Base-by-base conservation (phyloP, 257 asterid genomes). In the Salvia splendens region DNA sequence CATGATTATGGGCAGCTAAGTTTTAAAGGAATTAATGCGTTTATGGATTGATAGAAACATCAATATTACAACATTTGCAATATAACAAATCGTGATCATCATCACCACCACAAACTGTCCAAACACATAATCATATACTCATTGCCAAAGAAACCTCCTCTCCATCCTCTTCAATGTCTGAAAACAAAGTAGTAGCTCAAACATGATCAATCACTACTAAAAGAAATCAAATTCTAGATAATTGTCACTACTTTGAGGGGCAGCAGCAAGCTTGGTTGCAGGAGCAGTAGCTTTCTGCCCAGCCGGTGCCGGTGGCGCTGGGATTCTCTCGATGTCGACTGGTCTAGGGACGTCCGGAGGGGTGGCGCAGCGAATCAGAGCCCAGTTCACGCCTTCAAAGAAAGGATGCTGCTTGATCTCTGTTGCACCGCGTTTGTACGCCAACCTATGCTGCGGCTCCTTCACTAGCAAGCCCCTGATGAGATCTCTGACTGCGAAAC, bases 221-320 rank as follows among this genome's bases (percentile, higher is more conserved):
- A 88, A 88, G 90, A 88, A 88, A 80, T 88, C 95, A 51, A 88
- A 88, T 67, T 88, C 95, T 75, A 88, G 81, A 82, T 86, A 88
- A 73, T 76, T 86, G 64, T 85, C 87, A 17, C 80, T 72, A 43
- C 69, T 74, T 58, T 83, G 78, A 42, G 78, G 84, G 11, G 45
- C 45, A 71, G 75, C 73, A 46, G 78, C 57, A 0, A 77, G 76
- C 16, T 66, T 51, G n/a, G 84, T 68, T 10, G 77, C 76, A 36
- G 84, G 77, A 14, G 78, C 88, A 61, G 62, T 78, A 61, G 62
- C 80, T 55, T 84, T 86, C 60, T 71, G 48, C 10, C 78, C 73
- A 12, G 76, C 40, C 3, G 87, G 41, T 5, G 80, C 70, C 24
- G 78, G 64, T 6, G 85, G 70, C 0, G 77, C 81, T 0, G 89